phyloP scores from a whole-genome alignment of 73 alveolate genomes.

The Paramecium octaurelia region DNA sequence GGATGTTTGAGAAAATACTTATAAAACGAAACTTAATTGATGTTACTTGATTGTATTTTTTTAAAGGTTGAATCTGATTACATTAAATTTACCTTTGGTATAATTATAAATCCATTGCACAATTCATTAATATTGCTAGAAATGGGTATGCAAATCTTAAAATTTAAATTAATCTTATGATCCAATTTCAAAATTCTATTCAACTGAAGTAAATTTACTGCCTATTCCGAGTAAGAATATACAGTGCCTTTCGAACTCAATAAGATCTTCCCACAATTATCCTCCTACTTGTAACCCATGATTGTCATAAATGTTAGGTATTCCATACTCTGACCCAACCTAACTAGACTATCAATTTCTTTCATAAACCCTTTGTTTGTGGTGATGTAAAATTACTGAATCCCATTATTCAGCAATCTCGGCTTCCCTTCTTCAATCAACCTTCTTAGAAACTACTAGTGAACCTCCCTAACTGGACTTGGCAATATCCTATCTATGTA shows the following conservation, averaged over 20 bases:
- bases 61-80: not conserved
- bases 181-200: not conserved
- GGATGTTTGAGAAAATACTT: not conserved
- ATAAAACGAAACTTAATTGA: not conserved
- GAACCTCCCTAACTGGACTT: not conserved
- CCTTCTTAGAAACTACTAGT: not conserved
- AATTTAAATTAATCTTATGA: not conserved
- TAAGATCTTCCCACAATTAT: not conserved
- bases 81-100: not conserved
- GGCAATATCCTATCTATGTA: not conserved
- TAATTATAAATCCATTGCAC: not conserved
- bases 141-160: not conserved
- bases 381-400: not conserved
- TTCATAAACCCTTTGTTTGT: conserved; percentile 5
- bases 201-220: not conserved
- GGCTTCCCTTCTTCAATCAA: conserved; percentile 5
- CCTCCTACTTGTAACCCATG: not conserved
- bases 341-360: not conserved
- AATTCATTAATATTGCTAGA: not conserved
- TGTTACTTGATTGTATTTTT: not conserved
- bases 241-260: not conserved
- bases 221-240: not conserved
- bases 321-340: not conserved
- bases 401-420: not conserved
- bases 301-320: not conserved